phyloP scores from a whole-genome alignment of 1,284 basidiomycete genomes.

The Malassezia yamatoensis region DNA sequence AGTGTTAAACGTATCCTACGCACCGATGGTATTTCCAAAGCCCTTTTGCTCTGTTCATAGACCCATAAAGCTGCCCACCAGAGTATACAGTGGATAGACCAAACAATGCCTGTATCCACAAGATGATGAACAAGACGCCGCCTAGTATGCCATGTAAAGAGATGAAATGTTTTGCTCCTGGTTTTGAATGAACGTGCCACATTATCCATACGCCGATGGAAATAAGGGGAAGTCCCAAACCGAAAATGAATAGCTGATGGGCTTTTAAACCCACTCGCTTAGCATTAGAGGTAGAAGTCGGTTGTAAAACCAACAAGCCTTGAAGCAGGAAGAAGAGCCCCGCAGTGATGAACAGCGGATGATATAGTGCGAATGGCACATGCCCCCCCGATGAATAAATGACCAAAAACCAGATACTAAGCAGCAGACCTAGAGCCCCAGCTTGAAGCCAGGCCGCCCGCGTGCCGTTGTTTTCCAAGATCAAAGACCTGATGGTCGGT shows the following conservation, averaged over 20 bases:
- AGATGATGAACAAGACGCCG: not conserved
- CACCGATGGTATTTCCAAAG: conserved; percentile 16
- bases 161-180: conserved; percentile 12
- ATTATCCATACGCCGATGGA: conserved; percentile 10
- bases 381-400: not conserved
- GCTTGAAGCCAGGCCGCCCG: not conserved
- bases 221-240: not conserved
- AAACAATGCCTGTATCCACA: conserved; percentile 11
- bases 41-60: conserved; percentile 2
- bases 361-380: conserved; percentile 2
- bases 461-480: not conserved
- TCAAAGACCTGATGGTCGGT: not conserved
- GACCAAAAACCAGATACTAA: not conserved
- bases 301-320: conserved; percentile 6
- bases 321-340: conserved; percentile 5
- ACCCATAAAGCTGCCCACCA: not conserved
- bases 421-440: not conserved
- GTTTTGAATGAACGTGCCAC: conserved; percentile 6
- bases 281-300: not conserved
- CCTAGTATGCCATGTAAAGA: conserved; percentile 12
- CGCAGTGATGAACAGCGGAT: conserved; percentile 9
- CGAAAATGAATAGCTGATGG: conserved; percentile 4
- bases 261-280: not conserved
- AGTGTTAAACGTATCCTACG: conserved; percentile 1
- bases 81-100: conserved; percentile 1